Base-by-base conservation (phyloP, 768 basidiomycete genomes). In the Rhizopogon vinicolor region DNA sequence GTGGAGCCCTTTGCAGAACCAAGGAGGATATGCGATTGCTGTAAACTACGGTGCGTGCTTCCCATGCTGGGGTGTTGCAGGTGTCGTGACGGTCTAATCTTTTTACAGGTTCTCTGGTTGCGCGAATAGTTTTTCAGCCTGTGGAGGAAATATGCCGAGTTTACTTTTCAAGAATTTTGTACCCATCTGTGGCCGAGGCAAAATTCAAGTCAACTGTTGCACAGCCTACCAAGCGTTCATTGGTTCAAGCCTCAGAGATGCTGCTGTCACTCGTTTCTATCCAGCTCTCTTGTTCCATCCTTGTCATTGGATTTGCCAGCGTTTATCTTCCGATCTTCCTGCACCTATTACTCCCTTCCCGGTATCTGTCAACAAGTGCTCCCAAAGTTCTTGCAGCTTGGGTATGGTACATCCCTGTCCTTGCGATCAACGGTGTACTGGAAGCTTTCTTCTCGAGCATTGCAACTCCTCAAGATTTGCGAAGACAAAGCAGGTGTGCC, bases 1-100 rank as follows among this genome's bases (percentile, higher is more conserved):
- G 67, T 84, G 92, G 64, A 93, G 93, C 56, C 85, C 89, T 31
- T 72, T 96, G 49, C 76, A 84, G 44, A 89, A 95, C 66, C 94
- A 98, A 70, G 96, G 93, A 4, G 95, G 93, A 1, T 98, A 97
- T 68, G 96, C 95, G 0, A 78, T 98, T 12, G 96, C 97, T 12
- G 87, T 89, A 40, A 98, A 98, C 69, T 99, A 98, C 66, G 97
- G 96, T 91, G 51, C 48, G 81, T 67, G 12, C 18, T 6, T 52
- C 14, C 31, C 43, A 18, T 9, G 22, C 33, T 56, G 33, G 37
- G 12, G 1, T 46, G 31, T 42, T 12, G 12, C 43, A 51, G 7
- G 9, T 31, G 13, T 42, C 41, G 37, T 52, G 40, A 3, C 12
- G 41, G 44, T 62, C 29, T 19, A 22, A 51, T 54, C 5, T 55